A percentile compares a stretch with the other conserved stretches of the same genome.
Evolutionary conservation across 2,329 filamentous ascomycete genomes (phyloP).

Genomic region (Pyrenochaeta sp.): DNA sequence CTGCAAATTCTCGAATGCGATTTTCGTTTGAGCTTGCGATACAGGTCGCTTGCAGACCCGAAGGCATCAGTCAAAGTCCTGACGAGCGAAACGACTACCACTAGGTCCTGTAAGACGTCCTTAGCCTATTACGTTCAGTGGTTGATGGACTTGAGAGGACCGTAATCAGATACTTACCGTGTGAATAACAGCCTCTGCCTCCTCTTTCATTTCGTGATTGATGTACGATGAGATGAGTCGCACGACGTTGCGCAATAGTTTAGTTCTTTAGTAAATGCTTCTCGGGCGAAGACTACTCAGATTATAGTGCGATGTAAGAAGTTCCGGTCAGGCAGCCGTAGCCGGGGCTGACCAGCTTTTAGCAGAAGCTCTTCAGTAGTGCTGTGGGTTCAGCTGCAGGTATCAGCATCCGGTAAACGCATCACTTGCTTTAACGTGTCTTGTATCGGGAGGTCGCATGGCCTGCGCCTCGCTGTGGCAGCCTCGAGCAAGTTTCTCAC

Average conservation of each 20-base stretch:
- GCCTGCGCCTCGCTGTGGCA: conserved; percentile 3
- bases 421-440: conserved; percentile 1
- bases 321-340: conserved; percentile 14
- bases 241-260: no score
- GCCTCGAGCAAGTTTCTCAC: not conserved
- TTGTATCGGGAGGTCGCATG: conserved; percentile 1
- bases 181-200: conserved; percentile 22
- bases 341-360: conserved; percentile 8
- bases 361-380: not conserved
- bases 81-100: conserved; percentile 41
- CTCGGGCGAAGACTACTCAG: no score
- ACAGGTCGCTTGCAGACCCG: conserved; percentile 39
- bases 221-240: not conserved
- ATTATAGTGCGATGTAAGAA: not conserved
- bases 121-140: conserved; percentile 27
- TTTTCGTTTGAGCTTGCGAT: conserved; percentile 38
- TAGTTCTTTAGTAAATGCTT: no score
- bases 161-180: conserved; percentile 9
- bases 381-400: conserved; percentile 12
- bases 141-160: not conserved
- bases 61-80: conserved; percentile 38
- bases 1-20: conserved; percentile 17
- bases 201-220: conserved; percentile 18
- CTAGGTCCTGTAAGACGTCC: conserved; percentile 30
- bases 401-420: not conserved